Base-by-base conservation (phyloP, 305 asterid genomes). In the Ruellia speciosa region DNA sequence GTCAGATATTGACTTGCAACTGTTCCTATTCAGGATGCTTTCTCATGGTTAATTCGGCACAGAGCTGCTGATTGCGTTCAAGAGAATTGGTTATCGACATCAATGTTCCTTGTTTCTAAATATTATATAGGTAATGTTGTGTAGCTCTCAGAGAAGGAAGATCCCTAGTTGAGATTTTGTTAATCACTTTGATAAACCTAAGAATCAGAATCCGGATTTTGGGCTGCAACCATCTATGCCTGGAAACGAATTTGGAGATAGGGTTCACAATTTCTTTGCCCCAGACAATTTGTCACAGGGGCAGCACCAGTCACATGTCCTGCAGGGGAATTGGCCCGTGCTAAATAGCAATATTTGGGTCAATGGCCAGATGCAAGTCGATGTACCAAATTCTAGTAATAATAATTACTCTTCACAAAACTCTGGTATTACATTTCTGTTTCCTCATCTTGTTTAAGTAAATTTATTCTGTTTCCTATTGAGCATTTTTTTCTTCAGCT, bases 261-360 rank as follows among this genome's bases (percentile, higher is more conserved):
- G 95, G 83, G 94, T 88, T 75, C 96, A 88, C 92, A 90, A 90
- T 79, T 87, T 88, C 72, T 90, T 88, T 68, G 90, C 90, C 0
- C 96, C 80, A 75, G 95, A 85, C 66, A 81, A 73, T 71, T 63
- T 79, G 48, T 75, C 75, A 14, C 95, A 74, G 75, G 95, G 78
- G 63, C 94, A 76, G 66, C 85, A 78, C 66, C 80, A 73, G 47
- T 69, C 85, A 52, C 82, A 76, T 59, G 75, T 76, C 62, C 66
- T 66, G 66, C 87, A 83, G 50, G 81, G 79, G 55, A 82, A 78
- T 64, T 77, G 88, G 85, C 79, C 94, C n/a, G 76, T 72, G 68
- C 70, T 65, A 58, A 79, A 78, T 70, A 75, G 61, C 72, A 85
- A 75, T 67, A 73, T 71, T 72, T 79, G 83, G 94, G 78, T 67